Percentiles rank a stretch among this genome's conserved stretches.
phyloP scores from a whole-genome alignment of 768 basidiomycete species.

The Hericium coralloides region DNA sequence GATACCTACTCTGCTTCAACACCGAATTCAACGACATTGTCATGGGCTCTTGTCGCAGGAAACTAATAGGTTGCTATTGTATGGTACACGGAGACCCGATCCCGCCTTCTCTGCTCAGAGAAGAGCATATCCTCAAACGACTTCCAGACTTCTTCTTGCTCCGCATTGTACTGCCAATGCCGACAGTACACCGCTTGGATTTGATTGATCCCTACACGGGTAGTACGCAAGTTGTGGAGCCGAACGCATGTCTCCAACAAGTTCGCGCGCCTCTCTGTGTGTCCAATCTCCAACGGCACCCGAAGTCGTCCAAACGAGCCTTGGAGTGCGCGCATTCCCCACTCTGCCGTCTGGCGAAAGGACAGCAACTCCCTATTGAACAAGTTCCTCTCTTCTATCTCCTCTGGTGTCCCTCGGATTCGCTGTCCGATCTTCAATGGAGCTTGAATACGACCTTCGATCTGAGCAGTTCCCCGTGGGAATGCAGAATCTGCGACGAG shows the following conservation, averaged over 20 bases:
- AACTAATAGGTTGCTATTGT: not conserved
- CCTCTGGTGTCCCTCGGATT: slow-evolving; percentile 6
- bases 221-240: slow-evolving; percentile 26
- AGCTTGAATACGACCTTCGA: slow-evolving; percentile 26
- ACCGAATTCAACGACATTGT: too few species aligned
- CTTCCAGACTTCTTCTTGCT: not conserved
- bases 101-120: not conserved
- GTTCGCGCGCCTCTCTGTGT: slow-evolving; percentile 17
- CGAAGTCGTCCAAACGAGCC: slow-evolving; percentile 37
- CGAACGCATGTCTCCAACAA: slow-evolving; percentile 29
- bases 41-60: too few species aligned
- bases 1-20: not conserved
- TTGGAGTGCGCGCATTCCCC: slow-evolving; percentile 38
- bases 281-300: slow-evolving; percentile 29
- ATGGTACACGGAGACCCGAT: not conserved
- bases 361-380: slow-evolving; percentile 34
- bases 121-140: not conserved
- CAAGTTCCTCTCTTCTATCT: slow-evolving; percentile 16
- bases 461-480: slow-evolving; percentile 24
- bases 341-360: slow-evolving; percentile 41
- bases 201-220: slow-evolving; percentile 33
- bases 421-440: slow-evolving; percentile 28
- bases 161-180: slow-evolving; percentile 24
- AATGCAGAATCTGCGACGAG: slow-evolving; percentile 39
- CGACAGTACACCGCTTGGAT: slow-evolving; percentile 33